Base-by-base conservation (phyloP, 2,329 filamentous ascomycete genomes). In the Phialophora verrucosa region DNA sequence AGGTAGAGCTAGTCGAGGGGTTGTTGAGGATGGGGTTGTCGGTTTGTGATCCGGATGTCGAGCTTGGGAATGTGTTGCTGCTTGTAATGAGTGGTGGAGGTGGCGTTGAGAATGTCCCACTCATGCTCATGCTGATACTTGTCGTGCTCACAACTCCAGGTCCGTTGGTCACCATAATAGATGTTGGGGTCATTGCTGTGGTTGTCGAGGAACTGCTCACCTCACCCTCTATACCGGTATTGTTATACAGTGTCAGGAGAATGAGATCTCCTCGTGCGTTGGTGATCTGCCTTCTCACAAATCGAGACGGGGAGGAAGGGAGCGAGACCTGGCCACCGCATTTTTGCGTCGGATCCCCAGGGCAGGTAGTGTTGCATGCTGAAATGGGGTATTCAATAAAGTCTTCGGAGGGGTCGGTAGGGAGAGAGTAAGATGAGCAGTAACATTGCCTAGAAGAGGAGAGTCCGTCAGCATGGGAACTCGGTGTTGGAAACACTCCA, bases 201-300 rank as follows among this genome's bases (percentile, higher is more conserved):
- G 32, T 65, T 23, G 63, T 59, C 29, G 59, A 50, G 23, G 59
- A 35, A 25, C 32, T 23, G 11, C 51, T 44, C 27, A 12, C 27
- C 17, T 65, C 61, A 1, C 11, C 59, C 17, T 32, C 42, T 20
- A 31, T 20, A 6, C 20, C 23, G 12, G 68, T 71, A 23, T 64
- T 70, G 23, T 71, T 71, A 53, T 71, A 71, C 20, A 70, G 29
- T 7, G 68, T 68, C 20, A 70, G 20, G 35, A 70, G 57, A 14
- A 68, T 51, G 31, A 68, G 54, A 27, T 56, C 59, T 4, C 58
- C 63, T 42, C 65, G 51, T 8, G 53, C 38, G 32, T 59, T 59
- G 25, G 62, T 25, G 25, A 63, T 35, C 56, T 67, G 66, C 47
- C 68, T 51, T 50, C 60, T 53, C 20, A 11, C 44, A 20, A 53